Evolutionary conservation across 768 basidiomycete genomes (phyloP), one percentile per base, ranked within the genome.

Genomic region (Mycena polygramma): DNA sequence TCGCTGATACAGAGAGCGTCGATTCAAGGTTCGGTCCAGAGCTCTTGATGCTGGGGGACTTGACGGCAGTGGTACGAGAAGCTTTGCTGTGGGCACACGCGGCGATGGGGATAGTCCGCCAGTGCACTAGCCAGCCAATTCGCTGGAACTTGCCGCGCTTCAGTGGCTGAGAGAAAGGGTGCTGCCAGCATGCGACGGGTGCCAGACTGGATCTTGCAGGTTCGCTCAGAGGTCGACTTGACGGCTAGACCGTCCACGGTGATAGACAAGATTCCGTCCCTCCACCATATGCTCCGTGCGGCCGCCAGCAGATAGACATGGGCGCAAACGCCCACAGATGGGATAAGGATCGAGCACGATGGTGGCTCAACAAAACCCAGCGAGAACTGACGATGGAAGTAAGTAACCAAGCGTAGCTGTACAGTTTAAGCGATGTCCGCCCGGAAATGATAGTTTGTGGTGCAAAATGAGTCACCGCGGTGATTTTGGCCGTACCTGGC

Each of bases 31-130:
- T 62, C 55, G 36, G 59, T 20, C 46, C 52, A 11, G 52, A 7
- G 45, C 17, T 62, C 26, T 43, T 54, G 54, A 63, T 11, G 57
- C 53, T 51, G 48, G 22, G 58, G 67, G 20, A 46, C 45, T 58
- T 68, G 58, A 62, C 68, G 68, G 60, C 68, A 69, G 66, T 58
- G 53, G 48, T 45, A 51, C 45, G 22, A 68, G 45, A 68, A 45
- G 49, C 37, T 19, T 63, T 57, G 43, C 30, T 41, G 30, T 43
- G 49, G 41, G 53, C 37, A 55, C 53, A 60, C 57, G 35, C 66
- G 66, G 66, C 59, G 58, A 68, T 39, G 67, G 54, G 54, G 58
- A 67, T 57, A 41, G 35, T 57, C 54, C 63, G 55, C 48, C 39
- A 66, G 64, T 39, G 30, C 30, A 30, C 30, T 35, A 35, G 26